A percentile compares a stretch with the other conserved stretches of the same genome.
These are phyloP conservation scores for Melampsora americana DNA, from an alignment of 1,284 basidiomycete species.

Conservation along the genomic window DNA sequence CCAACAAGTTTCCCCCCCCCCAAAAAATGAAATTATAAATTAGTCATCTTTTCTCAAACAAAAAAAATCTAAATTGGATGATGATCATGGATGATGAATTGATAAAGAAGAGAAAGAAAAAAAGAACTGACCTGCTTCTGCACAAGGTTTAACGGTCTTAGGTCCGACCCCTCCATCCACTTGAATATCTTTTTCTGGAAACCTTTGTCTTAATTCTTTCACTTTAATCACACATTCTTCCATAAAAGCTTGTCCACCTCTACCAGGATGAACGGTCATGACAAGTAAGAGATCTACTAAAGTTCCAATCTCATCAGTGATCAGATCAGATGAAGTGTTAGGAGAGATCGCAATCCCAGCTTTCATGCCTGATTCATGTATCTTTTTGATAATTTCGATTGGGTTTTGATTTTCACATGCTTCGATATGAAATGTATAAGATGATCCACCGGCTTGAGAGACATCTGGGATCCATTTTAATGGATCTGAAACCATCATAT, in stretches of 20 bases:
- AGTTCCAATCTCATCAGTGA: slow-evolving; percentile 74
- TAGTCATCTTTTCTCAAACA: too few relatives aligned
- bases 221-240: slow-evolving; percentile 82
- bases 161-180: slow-evolving; percentile 96
- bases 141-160: slow-evolving; percentile 82
- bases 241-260: slow-evolving; percentile 93
- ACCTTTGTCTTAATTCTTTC: slow-evolving; percentile 75
- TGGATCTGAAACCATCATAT: slow-evolving; percentile 99
- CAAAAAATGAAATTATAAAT: not conserved
- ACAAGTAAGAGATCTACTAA: slow-evolving; percentile 89
- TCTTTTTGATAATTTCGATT: slow-evolving; percentile 68
- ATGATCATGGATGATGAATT: not conserved
- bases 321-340: slow-evolving; percentile 76
- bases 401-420: slow-evolving; percentile 59
- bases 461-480: slow-evolving; percentile 96
- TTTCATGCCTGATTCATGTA: slow-evolving; percentile 74
- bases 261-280: slow-evolving; percentile 87
- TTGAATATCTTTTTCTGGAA: slow-evolving; percentile 84
- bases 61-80: not conserved
- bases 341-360: slow-evolving; percentile 93
- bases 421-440: slow-evolving; percentile 97
- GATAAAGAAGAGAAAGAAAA: not conserved
- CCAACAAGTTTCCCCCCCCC: not conserved
- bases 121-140: slow-evolving; percentile 68
- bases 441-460: slow-evolving; percentile 85